Percentiles rank a stretch among this genome's conserved stretches.
Conservation (phyloP, 345 rosid genomes). For the Eutrema yunnanense region DNA sequence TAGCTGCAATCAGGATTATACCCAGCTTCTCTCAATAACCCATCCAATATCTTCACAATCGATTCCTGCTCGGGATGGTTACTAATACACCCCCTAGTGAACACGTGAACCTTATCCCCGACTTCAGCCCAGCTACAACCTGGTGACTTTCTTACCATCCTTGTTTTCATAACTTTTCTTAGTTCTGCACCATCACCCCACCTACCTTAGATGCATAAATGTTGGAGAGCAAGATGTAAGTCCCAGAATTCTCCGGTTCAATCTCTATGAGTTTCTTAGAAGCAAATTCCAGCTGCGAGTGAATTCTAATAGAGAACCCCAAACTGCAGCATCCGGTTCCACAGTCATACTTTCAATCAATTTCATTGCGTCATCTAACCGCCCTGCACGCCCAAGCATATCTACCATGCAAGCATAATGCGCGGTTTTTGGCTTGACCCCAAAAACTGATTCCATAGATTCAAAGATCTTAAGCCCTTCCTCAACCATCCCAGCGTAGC, state of each 20-base stretch:
- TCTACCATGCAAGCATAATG: slow-evolving; percentile 77
- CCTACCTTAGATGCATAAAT: background rate
- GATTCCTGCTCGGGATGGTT: background rate
- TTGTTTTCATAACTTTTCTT: background rate
- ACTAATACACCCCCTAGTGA: background rate
- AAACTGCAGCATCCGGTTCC: slow-evolving; percentile 62
- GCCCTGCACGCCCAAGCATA: slow-evolving; percentile 64
- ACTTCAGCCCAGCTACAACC: background rate
- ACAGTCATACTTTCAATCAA: slow-evolving; percentile 56
- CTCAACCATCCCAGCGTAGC: too few relatives aligned
- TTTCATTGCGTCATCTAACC: slow-evolving; percentile 54
- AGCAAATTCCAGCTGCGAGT: slow-evolving; percentile 53
- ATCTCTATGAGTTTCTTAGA: slow-evolving; percentile 53
- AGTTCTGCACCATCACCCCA: background rate
- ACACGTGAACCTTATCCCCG: background rate
- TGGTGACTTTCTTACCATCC: background rate
- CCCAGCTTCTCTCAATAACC: background rate
- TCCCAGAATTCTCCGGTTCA: slow-evolving; percentile 36
- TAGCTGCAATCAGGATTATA: background rate
- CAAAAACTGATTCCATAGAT: too few relatives aligned
- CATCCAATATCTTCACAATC: background rate
- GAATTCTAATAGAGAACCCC: slow-evolving; percentile 69
- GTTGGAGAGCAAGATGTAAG: background rate
- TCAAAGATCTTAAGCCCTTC: too few relatives aligned
- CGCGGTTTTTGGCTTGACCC: background rate